phyloP scores from a whole-genome alignment of 192 early-diverging fungal species.

The Lobosporangium transversale region DNA sequence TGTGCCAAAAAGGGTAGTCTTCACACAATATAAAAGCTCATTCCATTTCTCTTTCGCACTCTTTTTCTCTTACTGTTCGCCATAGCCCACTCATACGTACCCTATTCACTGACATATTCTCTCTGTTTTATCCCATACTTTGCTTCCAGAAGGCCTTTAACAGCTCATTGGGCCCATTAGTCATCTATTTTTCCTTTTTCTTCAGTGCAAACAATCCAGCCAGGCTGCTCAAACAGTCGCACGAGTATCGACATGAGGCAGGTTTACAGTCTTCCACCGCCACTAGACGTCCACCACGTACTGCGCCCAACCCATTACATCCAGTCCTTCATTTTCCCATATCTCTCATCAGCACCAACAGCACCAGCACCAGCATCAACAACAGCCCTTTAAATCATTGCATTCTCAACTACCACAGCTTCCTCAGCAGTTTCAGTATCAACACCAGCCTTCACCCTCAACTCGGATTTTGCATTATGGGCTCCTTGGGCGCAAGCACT shows the following conservation, averaged over 20 bases:
- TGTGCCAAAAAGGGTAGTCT: no score
- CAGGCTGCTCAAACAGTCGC: background rate
- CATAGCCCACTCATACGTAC: no score
- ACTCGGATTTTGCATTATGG: constrained; percentile 17
- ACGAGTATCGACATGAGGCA: background rate
- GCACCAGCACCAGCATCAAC: background rate
- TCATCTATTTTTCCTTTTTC: background rate
- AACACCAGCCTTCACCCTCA: constrained; percentile 13
- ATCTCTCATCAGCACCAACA: background rate
- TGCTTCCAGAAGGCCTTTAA: background rate
- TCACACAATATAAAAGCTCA: no score
- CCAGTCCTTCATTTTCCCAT: no score
- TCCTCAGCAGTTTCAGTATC: background rate
- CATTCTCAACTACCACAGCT: background rate
- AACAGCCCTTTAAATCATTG: background rate
- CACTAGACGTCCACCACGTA: background rate
- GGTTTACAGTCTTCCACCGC: background rate
- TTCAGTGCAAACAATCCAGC: no score
- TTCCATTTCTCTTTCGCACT: no score
- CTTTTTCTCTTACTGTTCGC: no score
- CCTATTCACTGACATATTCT: background rate
- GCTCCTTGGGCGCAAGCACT: constrained; percentile 3
- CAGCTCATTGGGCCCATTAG: background rate
- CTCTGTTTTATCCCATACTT: background rate
- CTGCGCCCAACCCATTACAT: background rate